A percentile compares a stretch with the other conserved stretches of the same genome.
Evolutionary conservation across 768 basidiomycete genomes (phyloP).

Genomic region (Lentinula detonsa): DNA sequence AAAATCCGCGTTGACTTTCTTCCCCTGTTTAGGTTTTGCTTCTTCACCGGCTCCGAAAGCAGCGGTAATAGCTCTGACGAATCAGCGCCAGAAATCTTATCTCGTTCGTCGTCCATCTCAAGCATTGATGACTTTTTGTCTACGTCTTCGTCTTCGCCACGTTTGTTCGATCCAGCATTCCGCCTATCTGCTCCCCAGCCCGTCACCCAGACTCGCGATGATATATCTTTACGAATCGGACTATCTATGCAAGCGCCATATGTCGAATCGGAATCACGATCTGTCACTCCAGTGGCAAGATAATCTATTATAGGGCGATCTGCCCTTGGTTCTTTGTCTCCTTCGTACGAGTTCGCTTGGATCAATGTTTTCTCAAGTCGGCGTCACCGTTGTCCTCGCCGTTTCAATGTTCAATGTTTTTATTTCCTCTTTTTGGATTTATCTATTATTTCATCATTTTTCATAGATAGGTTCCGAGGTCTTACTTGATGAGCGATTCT

Average conservation of each 20-base stretch:
- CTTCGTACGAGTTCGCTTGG: background rate
- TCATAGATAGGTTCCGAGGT: background rate
- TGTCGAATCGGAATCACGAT: background rate
- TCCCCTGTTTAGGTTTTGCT: constrained; percentile 56
- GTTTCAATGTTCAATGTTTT: background rate
- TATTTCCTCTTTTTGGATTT: background rate
- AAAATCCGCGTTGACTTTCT: background rate
- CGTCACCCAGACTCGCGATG: constrained; percentile 2
- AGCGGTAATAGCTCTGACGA: constrained; percentile 5
- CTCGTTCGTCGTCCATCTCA: constrained; percentile 43
- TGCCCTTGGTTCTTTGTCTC: background rate
- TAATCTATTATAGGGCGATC: background rate
- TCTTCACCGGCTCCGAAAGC: constrained; percentile 60
- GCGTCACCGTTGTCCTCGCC: background rate
- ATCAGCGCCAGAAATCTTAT: constrained; percentile 11
- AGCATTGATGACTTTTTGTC: constrained; percentile 48
- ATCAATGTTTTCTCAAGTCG: background rate
- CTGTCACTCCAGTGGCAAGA: background rate
- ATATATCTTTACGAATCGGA: constrained; percentile 2
- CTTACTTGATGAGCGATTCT: background rate
- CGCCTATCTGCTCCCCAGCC: background rate
- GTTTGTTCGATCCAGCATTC: constrained; percentile 14
- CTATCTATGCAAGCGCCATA: background rate
- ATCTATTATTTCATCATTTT: background rate
- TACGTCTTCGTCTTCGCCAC: constrained; percentile 21